A percentile compares a stretch with the other conserved stretches of the same genome.
These are phyloP conservation scores for Rhododendron ferrugineum DNA, from an alignment of 148 eudicot species.

Conservation along the genomic window DNA sequence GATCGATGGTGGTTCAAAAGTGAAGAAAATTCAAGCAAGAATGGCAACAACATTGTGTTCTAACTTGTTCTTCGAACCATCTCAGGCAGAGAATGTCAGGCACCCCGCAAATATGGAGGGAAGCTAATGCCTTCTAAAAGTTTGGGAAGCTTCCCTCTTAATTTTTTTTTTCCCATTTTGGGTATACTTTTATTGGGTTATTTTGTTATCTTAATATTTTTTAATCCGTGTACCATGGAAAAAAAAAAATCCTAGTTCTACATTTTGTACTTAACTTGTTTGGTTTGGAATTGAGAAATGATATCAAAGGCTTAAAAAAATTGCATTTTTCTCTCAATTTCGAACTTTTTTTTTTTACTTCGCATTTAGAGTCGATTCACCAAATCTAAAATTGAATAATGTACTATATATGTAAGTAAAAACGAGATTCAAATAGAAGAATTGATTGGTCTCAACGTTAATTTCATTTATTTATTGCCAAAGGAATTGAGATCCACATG, in stretches of 20 bases:
- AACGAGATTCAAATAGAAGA: not conserved
- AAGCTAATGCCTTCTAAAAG: not conserved
- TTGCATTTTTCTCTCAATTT: not conserved
- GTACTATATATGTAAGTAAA: not conserved
- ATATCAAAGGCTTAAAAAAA: not conserved
- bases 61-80: not conserved
- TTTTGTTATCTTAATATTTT: too few species aligned
- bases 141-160: not conserved
- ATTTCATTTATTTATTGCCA: not conserved
- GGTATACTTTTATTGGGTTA: not conserved
- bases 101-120: not conserved
- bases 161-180: not conserved
- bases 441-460: not conserved
- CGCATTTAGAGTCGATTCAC: not conserved
- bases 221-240: not conserved
- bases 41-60: not conserved
- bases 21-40: not conserved
- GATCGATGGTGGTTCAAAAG: not conserved
- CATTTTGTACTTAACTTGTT: not conserved
- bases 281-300: not conserved
- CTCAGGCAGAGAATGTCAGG: not conserved
- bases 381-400: not conserved
- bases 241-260: not conserved
- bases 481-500: not conserved
- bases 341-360: not conserved